Conservation (phyloP, 106 monocot genomes). For the Dendrobium huoshanense region DNA sequence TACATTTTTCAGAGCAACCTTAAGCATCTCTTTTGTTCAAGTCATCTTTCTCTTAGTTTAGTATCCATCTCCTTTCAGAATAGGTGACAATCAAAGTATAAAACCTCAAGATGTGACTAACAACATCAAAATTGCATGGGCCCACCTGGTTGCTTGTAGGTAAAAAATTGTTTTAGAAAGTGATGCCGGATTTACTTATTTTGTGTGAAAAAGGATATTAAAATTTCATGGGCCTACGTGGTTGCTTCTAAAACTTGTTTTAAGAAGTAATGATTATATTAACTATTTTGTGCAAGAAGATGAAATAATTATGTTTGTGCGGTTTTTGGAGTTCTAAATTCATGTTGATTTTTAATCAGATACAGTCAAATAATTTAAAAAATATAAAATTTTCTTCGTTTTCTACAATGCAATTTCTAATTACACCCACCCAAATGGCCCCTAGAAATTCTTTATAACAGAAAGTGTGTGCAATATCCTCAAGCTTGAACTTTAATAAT, state of each 20-base stretch:
- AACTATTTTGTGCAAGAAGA: not conserved
- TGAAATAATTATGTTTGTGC: not conserved
- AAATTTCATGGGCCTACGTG: too few relatives aligned
- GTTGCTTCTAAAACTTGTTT: not conserved
- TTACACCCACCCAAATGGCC: not conserved
- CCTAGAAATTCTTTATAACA: too few relatives aligned
- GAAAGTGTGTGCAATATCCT: too few relatives aligned
- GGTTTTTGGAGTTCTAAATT: not conserved
- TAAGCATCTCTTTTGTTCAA: too few relatives aligned
- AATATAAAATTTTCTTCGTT: not conserved
- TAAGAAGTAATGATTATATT: too few relatives aligned
- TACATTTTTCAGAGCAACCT: too few relatives aligned
- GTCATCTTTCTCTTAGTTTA: too few relatives aligned
- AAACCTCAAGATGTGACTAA: not conserved
- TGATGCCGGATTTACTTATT: not conserved
- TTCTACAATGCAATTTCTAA: not conserved
- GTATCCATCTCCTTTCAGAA: too few relatives aligned
- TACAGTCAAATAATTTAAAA: not conserved
- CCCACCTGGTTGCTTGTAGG: not conserved
- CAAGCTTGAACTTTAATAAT: too few relatives aligned
- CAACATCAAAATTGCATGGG: not conserved
- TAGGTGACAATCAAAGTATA: not conserved
- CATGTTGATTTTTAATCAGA: not conserved
- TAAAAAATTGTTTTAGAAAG: not conserved
- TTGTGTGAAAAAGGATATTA: not conserved